Base-by-base conservation (phyloP, 306 rosid genomes). In the Vigna reflexopilosa region DNA sequence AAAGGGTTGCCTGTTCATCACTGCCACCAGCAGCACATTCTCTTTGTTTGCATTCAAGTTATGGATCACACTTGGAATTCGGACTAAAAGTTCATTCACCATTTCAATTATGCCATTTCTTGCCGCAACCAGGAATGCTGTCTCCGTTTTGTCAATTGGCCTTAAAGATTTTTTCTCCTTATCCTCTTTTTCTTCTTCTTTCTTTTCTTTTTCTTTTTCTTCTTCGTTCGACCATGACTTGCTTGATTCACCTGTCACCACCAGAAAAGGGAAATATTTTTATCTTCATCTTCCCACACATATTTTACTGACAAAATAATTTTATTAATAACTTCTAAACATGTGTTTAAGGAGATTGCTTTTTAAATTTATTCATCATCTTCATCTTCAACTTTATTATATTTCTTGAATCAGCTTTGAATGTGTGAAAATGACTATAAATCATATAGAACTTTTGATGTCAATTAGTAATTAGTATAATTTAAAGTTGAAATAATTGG, bases 71-170 rank as follows among this genome's bases (percentile, higher is more conserved):
- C 61, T 68, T 3, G 87, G 89, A 45, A 54, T 48, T 8, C 0
- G 1, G 0, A 0, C 0, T 3, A 73, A 38, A 6, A 77, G 54
- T 45, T 50, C 58, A 1, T 15, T 13, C 77, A 86, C 81, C 62
- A 86, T 62, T 56, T 86, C 83, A 10, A 57, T 36, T 7, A 83
- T 76, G 13, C 89, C 89, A 57, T 83, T 73, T 17, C 2, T 55
- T 0, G 85, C 86, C 9, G 84, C 84, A 6, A 69, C 70, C 56
- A 81, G 56, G 34, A 85, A 69, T 1, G 88, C 26, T 19, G 80
- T 58, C 45, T 55, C 52, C 42, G 67, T 64, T 57, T 58, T 42
- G 22, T 50, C 44, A 19, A 6, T 10, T 51, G 4, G 1, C 12
- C 16, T 20, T 19, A 1, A 11, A 24, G 45, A 34, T 11, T 2